These are phyloP conservation scores for Pythium folliculosum DNA, from an alignment of 352 stramenopile species.

Conservation along the genomic window DNA sequence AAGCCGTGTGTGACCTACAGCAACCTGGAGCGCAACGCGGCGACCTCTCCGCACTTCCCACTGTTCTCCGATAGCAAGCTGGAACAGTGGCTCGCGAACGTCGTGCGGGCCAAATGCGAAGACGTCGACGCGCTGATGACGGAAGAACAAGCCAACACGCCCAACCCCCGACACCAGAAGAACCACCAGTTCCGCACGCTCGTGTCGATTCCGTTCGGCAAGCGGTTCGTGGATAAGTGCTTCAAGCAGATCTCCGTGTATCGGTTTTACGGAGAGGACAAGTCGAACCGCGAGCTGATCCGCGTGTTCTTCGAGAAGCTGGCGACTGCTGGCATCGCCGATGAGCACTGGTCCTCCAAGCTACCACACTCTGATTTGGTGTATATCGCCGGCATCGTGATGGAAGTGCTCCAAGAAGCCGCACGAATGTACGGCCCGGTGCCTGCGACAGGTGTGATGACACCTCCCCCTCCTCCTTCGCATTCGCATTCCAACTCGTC, in stretches of 20 bases:
- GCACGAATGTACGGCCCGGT: conserved; percentile 67
- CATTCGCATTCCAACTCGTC: conserved; percentile 13
- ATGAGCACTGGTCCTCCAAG: conserved; percentile 59
- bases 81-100: conserved; percentile 67
- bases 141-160: conserved; percentile 41
- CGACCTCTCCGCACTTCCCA: conserved; percentile 38
- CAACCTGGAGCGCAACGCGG: conserved; percentile 52
- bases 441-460: conserved; percentile 23
- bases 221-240: conserved; percentile 62
- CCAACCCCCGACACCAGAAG: conserved; percentile 66
- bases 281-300: conserved; percentile 70
- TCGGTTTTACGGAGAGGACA: conserved; percentile 70
- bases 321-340: conserved; percentile 62
- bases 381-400: conserved; percentile 58
- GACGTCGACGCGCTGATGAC: conserved; percentile 54
- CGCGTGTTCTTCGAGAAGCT: conserved; percentile 84
- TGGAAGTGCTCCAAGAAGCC: conserved; percentile 78
- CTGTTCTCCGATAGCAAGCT: conserved; percentile 72
- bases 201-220: conserved; percentile 68
- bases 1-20: conserved; percentile 73
- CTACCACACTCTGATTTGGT: conserved; percentile 43
- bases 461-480: conserved; percentile 24
- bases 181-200: conserved; percentile 70
- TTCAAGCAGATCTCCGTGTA: conserved; percentile 76
- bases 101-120: conserved; percentile 60